These are phyloP conservation scores for thale cress (Arabidopsis thaliana) DNA, from an alignment of 345 rosid genomes.

Conservation along the genomic window DNA sequence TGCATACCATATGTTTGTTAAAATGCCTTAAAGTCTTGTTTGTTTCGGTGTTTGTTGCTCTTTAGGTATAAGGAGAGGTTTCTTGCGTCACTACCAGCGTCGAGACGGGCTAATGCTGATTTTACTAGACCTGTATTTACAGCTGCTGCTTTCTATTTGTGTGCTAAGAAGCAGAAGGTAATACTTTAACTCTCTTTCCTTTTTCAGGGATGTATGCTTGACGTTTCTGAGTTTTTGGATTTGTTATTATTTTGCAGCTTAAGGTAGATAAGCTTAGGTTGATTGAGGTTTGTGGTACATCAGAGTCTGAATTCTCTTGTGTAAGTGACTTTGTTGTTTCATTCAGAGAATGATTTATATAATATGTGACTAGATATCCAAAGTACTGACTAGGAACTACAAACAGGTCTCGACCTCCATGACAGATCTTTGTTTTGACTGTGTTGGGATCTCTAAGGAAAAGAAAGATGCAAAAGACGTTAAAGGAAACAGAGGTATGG, in stretches of 20 bases:
- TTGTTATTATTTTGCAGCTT: constrained; percentile 56
- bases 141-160: constrained; percentile 86
- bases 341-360: constrained; percentile 40
- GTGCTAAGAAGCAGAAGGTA: constrained; percentile 84
- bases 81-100: constrained; percentile 71
- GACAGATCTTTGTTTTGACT: constrained; percentile 46
- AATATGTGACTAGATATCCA: constrained; percentile 56
- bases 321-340: constrained; percentile 53
- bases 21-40: constrained; percentile 42
- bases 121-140: constrained; percentile 82
- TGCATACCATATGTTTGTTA: constrained; percentile 47
- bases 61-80: constrained; percentile 82
- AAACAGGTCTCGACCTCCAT: constrained; percentile 45
- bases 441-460: constrained; percentile 49
- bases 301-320: constrained; percentile 80
- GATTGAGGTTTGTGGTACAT: constrained; percentile 91
- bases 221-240: neutral
- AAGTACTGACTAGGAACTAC: constrained; percentile 9
- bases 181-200: neutral
- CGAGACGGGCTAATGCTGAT: constrained; percentile 74
- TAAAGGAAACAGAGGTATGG: constrained; percentile 43
- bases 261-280: constrained; percentile 80
- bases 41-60: neutral
- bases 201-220: neutral
- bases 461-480: constrained; percentile 50